Evolutionary conservation across 768 basidiomycete species (phyloP), one percentile per base, ranked within the genome.

Genomic region (Russula emetica): DNA sequence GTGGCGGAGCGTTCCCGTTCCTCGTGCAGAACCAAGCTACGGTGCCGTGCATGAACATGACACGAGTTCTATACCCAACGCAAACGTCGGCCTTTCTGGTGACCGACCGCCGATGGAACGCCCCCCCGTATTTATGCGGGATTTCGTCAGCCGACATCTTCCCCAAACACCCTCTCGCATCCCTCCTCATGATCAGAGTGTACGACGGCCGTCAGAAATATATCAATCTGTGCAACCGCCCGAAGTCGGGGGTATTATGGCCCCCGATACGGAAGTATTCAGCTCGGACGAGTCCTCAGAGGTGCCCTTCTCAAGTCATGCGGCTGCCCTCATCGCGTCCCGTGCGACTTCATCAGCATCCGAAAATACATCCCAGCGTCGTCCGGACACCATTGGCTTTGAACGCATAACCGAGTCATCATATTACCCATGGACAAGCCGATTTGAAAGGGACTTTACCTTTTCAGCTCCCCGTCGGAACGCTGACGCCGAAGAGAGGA

Each of bases 241-340:
- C 28, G 58, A 64, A 32, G 53, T 49, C 38, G 44, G 36, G 28
- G 30, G 40, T 18, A 54, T 40, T 26, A 42, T 50, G 51, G 34
- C 51, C 13, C 28, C 54, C 24, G 53, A 64, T 42, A 38, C 55
- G 8, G 36, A 58, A 42, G 49, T 28, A 57, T 47, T 58, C 18
- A 45, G 61, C 30, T 57, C 49, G 16, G 51, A 63, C 8, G 64
- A 58, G 28, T 61, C 59, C 20, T 40, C 63, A 14, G 67, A 66
- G 5, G 67, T 68, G 13, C 67, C 67, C 20, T 68, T 66, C 58
- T 68, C 67, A 0, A 62, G 54, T 38, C 65, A 68, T 26, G 64
- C 61, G n/a, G 67, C 67, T 32, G 67, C 67, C 13, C 60, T 68
- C 30, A 66, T 68, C 13, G 64, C 61, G 26, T 62, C 67, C 2